Evolutionary conservation across 2,329 filamentous ascomycete genomes (phyloP), one percentile per base, ranked within the genome.

Genomic region (Monilinia polystroma): DNA sequence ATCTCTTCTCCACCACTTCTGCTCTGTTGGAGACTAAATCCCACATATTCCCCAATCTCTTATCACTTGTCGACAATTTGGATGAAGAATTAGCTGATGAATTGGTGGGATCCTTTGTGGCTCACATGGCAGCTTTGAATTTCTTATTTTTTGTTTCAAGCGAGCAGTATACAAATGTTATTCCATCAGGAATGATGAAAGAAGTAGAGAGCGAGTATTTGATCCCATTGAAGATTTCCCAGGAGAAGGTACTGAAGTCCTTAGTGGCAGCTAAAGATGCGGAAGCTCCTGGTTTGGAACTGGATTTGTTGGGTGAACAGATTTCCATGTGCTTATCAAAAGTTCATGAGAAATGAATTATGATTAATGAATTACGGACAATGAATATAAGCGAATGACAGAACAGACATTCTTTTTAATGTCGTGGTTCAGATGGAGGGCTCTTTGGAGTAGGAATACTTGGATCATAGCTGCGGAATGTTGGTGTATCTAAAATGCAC

Each of bases 11-110:
- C 14, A 81, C 79, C 5, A 78, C 83, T 0, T 83, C 85, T 20
- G 84, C 84, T 54, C 78, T 89, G 26, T 84, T 87, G 53, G 80
- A 81, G 26, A 79, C 87, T n/a, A 85, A 88, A 73, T 86, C 88
- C 71, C 81, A 81, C 56, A 76, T 89, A 20, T 89, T 89, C 72
- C 86, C 86, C 2, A 81, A 84, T 73, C 78, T 86, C 54, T 79
- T 79, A n/a, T 75, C 78, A 4, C 76, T 87, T 23, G 76, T 76
- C 3, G 78, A 81, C 29, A 77, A 79, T 41, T 79, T 79, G 29
- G 70, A 76, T 2, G 76, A 78, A 6, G 79, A 80, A 1, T 70
- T 87, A 45, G 73, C 80, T 49, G 82, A 87, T 32, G 85, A 84
- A 70, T 83, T 84, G 80, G 74, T 75, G 16, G 79, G 81, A 69